phyloP scores from a whole-genome alignment of 2,329 filamentous ascomycete genomes.

The Capronia americana region DNA sequence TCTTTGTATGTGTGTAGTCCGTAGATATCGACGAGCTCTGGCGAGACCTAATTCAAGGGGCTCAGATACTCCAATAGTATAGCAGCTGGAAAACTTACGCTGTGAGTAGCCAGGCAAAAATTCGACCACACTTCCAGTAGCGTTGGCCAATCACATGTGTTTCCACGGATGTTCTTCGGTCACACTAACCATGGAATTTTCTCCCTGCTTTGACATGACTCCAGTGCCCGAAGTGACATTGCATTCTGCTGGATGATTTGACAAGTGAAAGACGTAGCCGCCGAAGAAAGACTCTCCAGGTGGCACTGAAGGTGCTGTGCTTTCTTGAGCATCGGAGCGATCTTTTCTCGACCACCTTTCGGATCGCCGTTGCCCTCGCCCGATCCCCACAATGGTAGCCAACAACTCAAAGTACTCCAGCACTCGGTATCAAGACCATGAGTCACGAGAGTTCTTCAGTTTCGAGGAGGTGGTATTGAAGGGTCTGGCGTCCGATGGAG shows the following conservation, averaged over 20 bases:
- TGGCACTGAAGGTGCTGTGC: not conserved
- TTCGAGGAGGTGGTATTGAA: conserved; percentile 93
- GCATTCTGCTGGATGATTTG: not conserved
- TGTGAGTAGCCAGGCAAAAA: not conserved
- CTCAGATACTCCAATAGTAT: not conserved
- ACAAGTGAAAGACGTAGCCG: not conserved
- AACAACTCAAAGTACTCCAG: conserved; percentile 36
- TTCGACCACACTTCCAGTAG: not conserved
- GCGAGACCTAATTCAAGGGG: not conserved
- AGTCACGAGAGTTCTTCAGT: conserved; percentile 65
- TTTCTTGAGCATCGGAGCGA: not conserved
- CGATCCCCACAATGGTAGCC: conserved; percentile 25
- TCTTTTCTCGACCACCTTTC: not conserved
- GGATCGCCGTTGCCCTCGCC: not conserved
- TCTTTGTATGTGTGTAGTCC: not conserved
- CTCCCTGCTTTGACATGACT: not conserved
- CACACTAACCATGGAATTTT: not conserved
- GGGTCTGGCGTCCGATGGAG: conserved; percentile 83
- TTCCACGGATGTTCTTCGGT: not conserved
- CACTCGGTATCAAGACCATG: conserved; percentile 28
- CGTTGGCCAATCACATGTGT: not conserved
- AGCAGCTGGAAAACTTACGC: not conserved
- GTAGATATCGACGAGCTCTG: not conserved
- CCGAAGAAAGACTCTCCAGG: not conserved
- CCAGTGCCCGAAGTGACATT: not conserved